Evolutionary conservation across 1,284 basidiomycete genomes (phyloP).

Genomic region (Cryptococcus floricola): DNA sequence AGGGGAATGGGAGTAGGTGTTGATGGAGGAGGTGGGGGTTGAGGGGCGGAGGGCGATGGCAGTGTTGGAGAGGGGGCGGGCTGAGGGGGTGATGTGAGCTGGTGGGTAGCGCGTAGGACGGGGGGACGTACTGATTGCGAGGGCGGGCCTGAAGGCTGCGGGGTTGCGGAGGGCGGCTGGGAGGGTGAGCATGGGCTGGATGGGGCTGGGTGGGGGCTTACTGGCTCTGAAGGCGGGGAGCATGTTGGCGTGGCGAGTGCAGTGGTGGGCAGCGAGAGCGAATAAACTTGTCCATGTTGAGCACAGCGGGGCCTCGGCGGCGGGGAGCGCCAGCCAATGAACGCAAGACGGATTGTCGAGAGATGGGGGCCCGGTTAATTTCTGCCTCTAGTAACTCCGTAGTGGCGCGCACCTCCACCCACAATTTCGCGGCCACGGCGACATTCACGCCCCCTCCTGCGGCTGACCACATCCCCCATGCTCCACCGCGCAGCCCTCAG

Average conservation of each 20-base stretch:
- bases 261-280: background rate
- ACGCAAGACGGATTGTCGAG: background rate
- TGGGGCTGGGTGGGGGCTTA: conserved; percentile 6
- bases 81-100: conserved; percentile 10
- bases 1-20: conserved; percentile 25
- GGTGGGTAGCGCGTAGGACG: background rate
- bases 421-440: conserved; percentile 4
- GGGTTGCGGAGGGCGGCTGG: conserved; percentile 24
- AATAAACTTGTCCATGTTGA: background rate
- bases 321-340: background rate
- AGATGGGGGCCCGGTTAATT: background rate
- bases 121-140: conserved; percentile 32
- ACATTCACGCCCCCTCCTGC: background rate
- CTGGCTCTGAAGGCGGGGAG: conserved; percentile 36
- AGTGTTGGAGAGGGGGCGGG: conserved; percentile 33
- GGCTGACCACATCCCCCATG: conserved; percentile 3
- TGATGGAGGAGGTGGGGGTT: conserved; percentile 28
- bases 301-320: background rate
- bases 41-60: conserved; percentile 29
- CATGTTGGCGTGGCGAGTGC: conserved; percentile 29
- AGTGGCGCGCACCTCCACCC: no score
- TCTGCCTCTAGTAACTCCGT: background rate
- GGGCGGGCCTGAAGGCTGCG: conserved; percentile 34
- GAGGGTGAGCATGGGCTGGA: conserved; percentile 1
- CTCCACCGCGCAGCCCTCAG: conserved; percentile 11